Evolutionary conservation across 257 asterid genomes (phyloP).

Genomic region (Thymus mandschuricus): DNA sequence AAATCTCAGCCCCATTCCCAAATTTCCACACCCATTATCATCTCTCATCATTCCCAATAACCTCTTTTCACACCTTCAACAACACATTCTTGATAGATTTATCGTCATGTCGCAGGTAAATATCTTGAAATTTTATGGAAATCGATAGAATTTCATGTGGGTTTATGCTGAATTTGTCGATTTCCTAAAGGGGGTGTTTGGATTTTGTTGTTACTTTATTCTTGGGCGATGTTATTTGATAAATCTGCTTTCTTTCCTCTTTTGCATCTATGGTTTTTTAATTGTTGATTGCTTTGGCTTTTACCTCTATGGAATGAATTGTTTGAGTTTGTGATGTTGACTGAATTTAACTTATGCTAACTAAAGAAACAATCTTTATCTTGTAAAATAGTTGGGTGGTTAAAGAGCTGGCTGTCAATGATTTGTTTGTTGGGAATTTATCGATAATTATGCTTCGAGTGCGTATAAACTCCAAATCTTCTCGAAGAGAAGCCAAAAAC

Average conservation of each 20-base stretch:
- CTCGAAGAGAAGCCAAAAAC: slow-evolving; percentile 13
- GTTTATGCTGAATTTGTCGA: slow-evolving; percentile 9
- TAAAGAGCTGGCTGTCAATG: slow-evolving; percentile 1
- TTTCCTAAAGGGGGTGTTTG: slow-evolving; percentile 2
- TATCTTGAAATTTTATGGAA: neutral
- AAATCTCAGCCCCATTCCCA: slow-evolving; percentile 20
- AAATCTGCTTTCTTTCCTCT: slow-evolving; percentile 18
- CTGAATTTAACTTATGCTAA: slow-evolving; percentile 6
- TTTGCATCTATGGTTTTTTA: slow-evolving; percentile 1
- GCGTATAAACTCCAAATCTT: neutral
- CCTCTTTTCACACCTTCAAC: slow-evolving; percentile 9
- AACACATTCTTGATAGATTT: neutral
- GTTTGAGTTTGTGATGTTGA: slow-evolving; percentile 2
- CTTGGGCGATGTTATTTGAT: neutral
- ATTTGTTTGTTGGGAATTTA: slow-evolving; percentile 19
- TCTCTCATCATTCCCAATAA: slow-evolving; percentile 27
- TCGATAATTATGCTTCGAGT: too few relatives aligned
- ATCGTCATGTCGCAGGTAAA: slow-evolving; percentile 40
- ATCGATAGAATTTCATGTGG: slow-evolving; percentile 11
- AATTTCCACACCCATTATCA: slow-evolving; percentile 30
- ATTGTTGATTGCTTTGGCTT: slow-evolving; percentile 10
- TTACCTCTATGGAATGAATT: slow-evolving; percentile 2
- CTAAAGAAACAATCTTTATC: slow-evolving; percentile 12
- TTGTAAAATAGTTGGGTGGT: slow-evolving; percentile 11
- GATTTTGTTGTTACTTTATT: slow-evolving; percentile 1